Percentiles rank a stretch among this genome's conserved stretches.
phyloP scores from a whole-genome alignment of 345 rosid species.

The Corchorus olitorius region DNA sequence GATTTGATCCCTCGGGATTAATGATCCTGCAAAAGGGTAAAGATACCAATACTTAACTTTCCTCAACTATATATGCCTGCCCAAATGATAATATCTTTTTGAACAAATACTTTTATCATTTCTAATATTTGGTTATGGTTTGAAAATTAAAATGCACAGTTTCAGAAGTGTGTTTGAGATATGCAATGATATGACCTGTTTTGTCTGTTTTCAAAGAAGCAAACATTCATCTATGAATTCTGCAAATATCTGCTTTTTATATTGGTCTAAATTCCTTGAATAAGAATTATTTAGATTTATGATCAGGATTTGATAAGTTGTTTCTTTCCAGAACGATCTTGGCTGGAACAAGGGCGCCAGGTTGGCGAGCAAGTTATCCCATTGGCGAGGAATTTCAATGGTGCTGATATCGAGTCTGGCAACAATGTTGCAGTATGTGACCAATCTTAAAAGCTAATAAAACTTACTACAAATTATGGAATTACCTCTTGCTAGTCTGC shows the following conservation, averaged over 20 bases:
- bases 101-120: not conserved
- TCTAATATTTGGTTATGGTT: not conserved
- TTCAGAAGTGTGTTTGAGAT: not conserved
- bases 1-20: slow-evolving; percentile 92
- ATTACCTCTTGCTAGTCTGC: not conserved
- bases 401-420: slow-evolving; percentile 66
- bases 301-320: not conserved
- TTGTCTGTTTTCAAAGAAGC: not conserved
- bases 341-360: slow-evolving; percentile 84
- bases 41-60: not conserved
- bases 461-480: not conserved
- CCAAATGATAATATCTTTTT: not conserved
- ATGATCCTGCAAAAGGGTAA: slow-evolving; percentile 89
- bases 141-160: not conserved
- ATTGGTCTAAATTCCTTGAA: not conserved
- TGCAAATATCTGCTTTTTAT: slow-evolving; percentile 1
- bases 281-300: not conserved
- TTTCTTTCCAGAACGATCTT: slow-evolving; percentile 61
- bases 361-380: slow-evolving; percentile 96
- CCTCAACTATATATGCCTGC: slow-evolving; percentile 1
- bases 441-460: not conserved
- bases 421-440: slow-evolving; percentile 50
- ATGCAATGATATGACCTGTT: slow-evolving; percentile 14
- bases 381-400: slow-evolving; percentile 80
- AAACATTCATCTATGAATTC: not conserved